A percentile compares a stretch with the other conserved stretches of the same genome.
Conservation (phyloP, 805 yeast genomes). For the Millerozyma miso region DNA sequence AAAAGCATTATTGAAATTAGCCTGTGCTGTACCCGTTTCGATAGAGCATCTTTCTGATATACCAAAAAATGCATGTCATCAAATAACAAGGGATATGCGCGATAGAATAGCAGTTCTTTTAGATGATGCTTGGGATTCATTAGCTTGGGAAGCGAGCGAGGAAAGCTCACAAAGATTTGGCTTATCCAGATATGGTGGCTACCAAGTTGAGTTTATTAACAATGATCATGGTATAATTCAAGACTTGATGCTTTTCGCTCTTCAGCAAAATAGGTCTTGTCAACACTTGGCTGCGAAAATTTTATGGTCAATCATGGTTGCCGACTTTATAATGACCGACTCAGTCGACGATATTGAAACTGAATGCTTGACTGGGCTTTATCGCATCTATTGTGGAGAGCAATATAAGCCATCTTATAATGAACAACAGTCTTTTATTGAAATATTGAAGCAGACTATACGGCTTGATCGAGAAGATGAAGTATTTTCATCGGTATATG, state of each 20-base stretch:
- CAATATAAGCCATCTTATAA: slow-evolving; percentile 51
- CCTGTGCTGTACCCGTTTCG: slow-evolving; percentile 64
- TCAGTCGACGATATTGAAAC: slow-evolving; percentile 56
- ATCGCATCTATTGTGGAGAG: slow-evolving; percentile 56
- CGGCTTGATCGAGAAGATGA: slow-evolving; percentile 62
- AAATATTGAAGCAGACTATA: slow-evolving; percentile 44
- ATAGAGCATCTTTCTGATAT: slow-evolving; percentile 67
- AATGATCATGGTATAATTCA: slow-evolving; percentile 57
- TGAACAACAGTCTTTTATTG: slow-evolving; percentile 54
- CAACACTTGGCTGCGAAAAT: slow-evolving; percentile 61
- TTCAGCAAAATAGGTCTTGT: slow-evolving; percentile 62
- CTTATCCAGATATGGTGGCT: slow-evolving; percentile 60
- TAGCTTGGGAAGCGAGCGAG: slow-evolving; percentile 60
- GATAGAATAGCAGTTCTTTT: slow-evolving; percentile 53
- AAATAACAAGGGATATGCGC: slow-evolving; percentile 61
- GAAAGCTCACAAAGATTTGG: slow-evolving; percentile 58
- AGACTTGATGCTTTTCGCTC: slow-evolving; percentile 61
- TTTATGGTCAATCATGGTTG: slow-evolving; percentile 67
- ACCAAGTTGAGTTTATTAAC: slow-evolving; percentile 60
- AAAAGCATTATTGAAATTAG: slow-evolving; percentile 51
- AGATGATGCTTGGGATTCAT: slow-evolving; percentile 64
- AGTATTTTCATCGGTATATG: slow-evolving; percentile 47
- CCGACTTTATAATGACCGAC: slow-evolving; percentile 59
- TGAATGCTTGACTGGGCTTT: slow-evolving; percentile 59
- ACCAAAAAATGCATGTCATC: slow-evolving; percentile 66